Conservation (phyloP, 2,329 filamentous ascomycete species). For the Ambrosiella cleistominuta region DNA sequence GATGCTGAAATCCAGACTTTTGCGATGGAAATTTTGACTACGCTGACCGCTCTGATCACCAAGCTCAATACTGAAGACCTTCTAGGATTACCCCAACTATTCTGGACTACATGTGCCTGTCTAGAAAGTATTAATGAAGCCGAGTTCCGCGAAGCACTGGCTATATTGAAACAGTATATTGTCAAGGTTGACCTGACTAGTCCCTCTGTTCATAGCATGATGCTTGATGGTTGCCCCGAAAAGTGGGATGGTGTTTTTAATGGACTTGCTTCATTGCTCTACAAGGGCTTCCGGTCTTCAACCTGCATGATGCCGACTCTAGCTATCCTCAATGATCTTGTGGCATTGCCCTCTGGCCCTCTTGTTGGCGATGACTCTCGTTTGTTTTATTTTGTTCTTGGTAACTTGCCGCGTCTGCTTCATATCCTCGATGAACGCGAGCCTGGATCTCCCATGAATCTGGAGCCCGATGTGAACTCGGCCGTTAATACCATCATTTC, state of each 20-base stretch:
- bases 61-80: constrained; percentile 67
- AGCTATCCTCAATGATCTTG: constrained; percentile 58
- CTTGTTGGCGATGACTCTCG: constrained; percentile 70
- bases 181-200: constrained; percentile 68
- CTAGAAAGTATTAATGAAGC: constrained; percentile 91
- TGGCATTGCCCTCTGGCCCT: constrained; percentile 59
- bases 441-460: constrained; percentile 14
- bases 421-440: constrained; percentile 53
- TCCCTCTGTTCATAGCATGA: constrained; percentile 42
- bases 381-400: constrained; percentile 69
- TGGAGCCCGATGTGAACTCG: constrained; percentile 25
- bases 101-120: constrained; percentile 96
- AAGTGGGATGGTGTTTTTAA: constrained; percentile 84
- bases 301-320: constrained; percentile 64
- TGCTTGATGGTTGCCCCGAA: constrained; percentile 62
- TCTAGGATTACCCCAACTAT: constrained; percentile 80
- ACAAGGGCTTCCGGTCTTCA: constrained; percentile 83
- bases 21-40: constrained; percentile 93
- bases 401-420: constrained; percentile 78
- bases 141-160: constrained; percentile 79
- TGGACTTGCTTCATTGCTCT: constrained; percentile 67
- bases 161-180: constrained; percentile 78
- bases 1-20: constrained; percentile 90
- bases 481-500: constrained; percentile 53
- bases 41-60: constrained; percentile 75